phyloP scores from a whole-genome alignment of 768 basidiomycete genomes.

The Russula sp. region DNA sequence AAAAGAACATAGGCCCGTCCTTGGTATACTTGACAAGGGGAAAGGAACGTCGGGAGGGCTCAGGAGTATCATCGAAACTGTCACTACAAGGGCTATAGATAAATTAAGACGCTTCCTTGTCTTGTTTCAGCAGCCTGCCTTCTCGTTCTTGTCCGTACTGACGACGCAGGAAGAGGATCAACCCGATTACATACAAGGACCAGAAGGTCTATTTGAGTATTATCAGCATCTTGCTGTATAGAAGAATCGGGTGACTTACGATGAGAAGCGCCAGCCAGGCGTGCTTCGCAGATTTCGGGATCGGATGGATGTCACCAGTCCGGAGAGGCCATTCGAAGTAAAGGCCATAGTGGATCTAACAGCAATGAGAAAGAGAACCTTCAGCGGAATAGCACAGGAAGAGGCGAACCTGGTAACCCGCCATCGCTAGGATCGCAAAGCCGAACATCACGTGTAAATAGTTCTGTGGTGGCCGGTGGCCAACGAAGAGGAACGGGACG shows the following conservation, averaged over 20 bases:
- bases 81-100: not conserved
- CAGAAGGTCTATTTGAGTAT: slow-evolving; percentile 11
- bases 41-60: too few relatives aligned
- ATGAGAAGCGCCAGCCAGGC: slow-evolving; percentile 20
- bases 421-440: slow-evolving; percentile 46
- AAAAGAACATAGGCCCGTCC: too few relatives aligned
- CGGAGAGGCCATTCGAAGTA: slow-evolving; percentile 22
- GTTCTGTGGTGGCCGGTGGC: slow-evolving; percentile 35
- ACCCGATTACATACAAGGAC: slow-evolving; percentile 9
- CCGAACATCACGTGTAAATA: slow-evolving; percentile 44
- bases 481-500: slow-evolving; percentile 33
- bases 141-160: slow-evolving; percentile 15
- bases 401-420: slow-evolving; percentile 39
- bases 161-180: slow-evolving; percentile 10
- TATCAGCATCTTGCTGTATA: not conserved
- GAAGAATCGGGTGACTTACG: slow-evolving; percentile 1
- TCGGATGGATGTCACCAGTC: slow-evolving; percentile 13
- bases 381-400: not conserved
- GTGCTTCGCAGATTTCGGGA: slow-evolving; percentile 7
- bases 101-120: slow-evolving; percentile 2
- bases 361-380: too few relatives aligned
- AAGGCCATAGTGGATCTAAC: slow-evolving; percentile 11
- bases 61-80: not conserved
- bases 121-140: slow-evolving; percentile 4
- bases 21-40: not conserved